These are phyloP conservation scores for Daldinia concentrica DNA, from an alignment of 495 filamentous ascomycete genomes.

Conservation along the genomic window DNA sequence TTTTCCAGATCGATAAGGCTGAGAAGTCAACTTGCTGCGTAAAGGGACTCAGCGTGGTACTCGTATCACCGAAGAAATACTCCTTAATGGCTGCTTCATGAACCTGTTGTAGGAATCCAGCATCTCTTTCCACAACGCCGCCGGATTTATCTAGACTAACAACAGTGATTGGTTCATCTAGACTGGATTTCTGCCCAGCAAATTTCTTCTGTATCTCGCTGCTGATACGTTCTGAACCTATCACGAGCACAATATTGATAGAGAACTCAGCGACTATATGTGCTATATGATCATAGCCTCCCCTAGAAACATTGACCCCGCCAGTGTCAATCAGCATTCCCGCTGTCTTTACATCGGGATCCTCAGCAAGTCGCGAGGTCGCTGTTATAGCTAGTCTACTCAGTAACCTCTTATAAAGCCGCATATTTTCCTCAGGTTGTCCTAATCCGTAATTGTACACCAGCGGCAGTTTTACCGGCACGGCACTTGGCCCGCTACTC, in stretches of 20 bases:
- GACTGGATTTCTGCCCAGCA: conserved; percentile 66
- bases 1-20: conserved; percentile 74
- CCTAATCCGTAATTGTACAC: conserved; percentile 89
- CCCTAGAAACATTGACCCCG: conserved; percentile 70
- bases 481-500: conserved; percentile 84
- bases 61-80: conserved; percentile 91
- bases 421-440: conserved; percentile 76
- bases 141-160: conserved; percentile 86
- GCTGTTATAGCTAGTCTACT: conserved; percentile 82
- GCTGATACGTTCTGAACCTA: conserved; percentile 85
- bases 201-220: conserved; percentile 81
- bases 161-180: conserved; percentile 72
- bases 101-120: conserved; percentile 72
- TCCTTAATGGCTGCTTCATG: conserved; percentile 80
- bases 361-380: conserved; percentile 80
- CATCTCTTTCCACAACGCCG: conserved; percentile 84
- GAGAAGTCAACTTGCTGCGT: conserved; percentile 81
- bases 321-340: conserved; percentile 91
- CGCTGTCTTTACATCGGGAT: conserved; percentile 70
- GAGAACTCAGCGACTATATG: conserved; percentile 91
- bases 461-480: conserved; percentile 90
- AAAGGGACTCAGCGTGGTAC: conserved; percentile 82
- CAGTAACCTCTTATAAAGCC: conserved; percentile 75
- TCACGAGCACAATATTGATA: conserved; percentile 80
- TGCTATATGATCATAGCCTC: conserved; percentile 71